Evolutionary conservation across 2,329 filamentous ascomycete genomes (phyloP), one percentile per base, ranked within the genome.

Genomic region (Aspergillus neoniger): DNA sequence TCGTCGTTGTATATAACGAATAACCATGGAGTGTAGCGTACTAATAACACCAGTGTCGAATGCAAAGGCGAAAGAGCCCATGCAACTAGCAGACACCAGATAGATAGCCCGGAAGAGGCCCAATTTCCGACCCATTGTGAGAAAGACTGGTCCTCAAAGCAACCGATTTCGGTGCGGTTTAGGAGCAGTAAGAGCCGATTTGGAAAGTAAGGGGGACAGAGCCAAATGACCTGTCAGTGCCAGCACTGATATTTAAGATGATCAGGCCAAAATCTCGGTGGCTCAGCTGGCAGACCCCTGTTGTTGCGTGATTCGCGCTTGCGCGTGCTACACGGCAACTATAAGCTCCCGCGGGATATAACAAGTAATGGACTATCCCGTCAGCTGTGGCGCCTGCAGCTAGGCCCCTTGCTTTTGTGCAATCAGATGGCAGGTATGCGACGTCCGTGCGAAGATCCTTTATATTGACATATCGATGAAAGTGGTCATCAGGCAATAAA

Each of bases 31-130:
- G 28, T 25, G 9, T 21, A 4, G 53, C 38, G 17, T 39, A 73
- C 72, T 73, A 30, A 77, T 74, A 17, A 77, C 69, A 14, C 76
- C 75, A 2, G 75, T 77, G 51, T 77, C 75, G 58, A 75, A 77
- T 12, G 74, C 74, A 58, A 77, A 77, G 3, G 74, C 68, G 58
- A 77, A 77, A 2, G 74, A 76, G 23, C 74, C 74, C 66, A 77
- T 76, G 54, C 72, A 76, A 63, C 73, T 74, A 55, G 73, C 68
- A 1, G 69, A 71, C 25, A 73, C 75, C 25, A 78, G 71, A 50
- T 74, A 77, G 39, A 70, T 66, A 52, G 74, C 75, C 44, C 76
- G 65, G 50, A 77, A 66, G 36, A 72, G 65, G 47, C 76, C 75
- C 17, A 77, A 69, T 59, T 61, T 70, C 55, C 70, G 70, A 57